Evolutionary conservation across 176 grass and related monocot genomes (phyloP).

Genomic region (Ananas comosus): DNA sequence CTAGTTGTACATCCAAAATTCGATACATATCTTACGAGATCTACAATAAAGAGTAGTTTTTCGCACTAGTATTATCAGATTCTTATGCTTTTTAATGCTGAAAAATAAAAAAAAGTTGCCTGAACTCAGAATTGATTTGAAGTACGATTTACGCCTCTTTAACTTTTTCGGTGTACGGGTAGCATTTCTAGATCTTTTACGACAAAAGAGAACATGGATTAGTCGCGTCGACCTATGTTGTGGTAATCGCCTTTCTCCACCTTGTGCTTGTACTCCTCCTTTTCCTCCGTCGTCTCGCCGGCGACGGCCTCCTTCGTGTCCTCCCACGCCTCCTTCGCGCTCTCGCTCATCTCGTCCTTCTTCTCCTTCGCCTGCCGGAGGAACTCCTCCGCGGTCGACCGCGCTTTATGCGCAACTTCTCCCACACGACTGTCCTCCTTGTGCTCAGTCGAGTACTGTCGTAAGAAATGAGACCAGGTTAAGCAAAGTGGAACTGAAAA

Average conservation of each 20-base stretch:
- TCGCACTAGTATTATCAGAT: too few relatives aligned
- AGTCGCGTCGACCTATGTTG: constrained; percentile 14
- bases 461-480: not conserved
- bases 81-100: too few relatives aligned
- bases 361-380: constrained; percentile 77
- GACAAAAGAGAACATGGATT: not conserved
- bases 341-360: constrained; percentile 35
- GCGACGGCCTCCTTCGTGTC: constrained; percentile 55
- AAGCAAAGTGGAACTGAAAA: not conserved
- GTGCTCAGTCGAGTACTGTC: constrained; percentile 39
- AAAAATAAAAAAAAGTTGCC: too few relatives aligned
- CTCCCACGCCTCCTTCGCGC: constrained; percentile 39
- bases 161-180: not conserved
- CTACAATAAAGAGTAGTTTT: too few relatives aligned
- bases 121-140: too few relatives aligned
- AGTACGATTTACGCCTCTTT: not conserved
- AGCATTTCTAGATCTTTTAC: not conserved
- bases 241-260: constrained; percentile 55
- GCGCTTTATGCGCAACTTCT: constrained; percentile 52
- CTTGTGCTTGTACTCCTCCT: constrained; percentile 55
- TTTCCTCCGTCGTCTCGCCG: constrained; percentile 36
- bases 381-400: constrained; percentile 77
- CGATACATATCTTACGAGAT: too few relatives aligned
- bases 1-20: too few relatives aligned
- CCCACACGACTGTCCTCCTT: constrained; percentile 24